Evolutionary conservation across 768 basidiomycete genomes (phyloP).

Genomic region (Mycena olivaceomarginata): DNA sequence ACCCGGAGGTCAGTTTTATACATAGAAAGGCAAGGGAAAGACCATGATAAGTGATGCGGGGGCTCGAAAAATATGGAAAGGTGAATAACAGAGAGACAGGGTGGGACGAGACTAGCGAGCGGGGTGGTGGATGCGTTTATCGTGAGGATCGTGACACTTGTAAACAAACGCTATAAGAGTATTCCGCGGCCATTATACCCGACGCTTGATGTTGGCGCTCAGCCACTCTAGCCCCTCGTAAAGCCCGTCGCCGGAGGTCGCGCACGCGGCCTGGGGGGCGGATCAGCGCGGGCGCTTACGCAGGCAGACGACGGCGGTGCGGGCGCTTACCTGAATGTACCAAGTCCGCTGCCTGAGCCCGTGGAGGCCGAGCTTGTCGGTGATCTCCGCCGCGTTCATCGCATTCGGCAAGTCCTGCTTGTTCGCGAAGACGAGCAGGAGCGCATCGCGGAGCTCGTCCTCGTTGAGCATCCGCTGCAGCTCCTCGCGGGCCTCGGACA

Average conservation of each 20-base stretch:
- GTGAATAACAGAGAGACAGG: constrained; percentile 44
- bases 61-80: constrained; percentile 51
- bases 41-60: constrained; percentile 45
- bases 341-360: constrained; percentile 97
- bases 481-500: constrained; percentile 98
- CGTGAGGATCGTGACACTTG: constrained; percentile 76
- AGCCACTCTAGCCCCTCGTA: constrained; percentile 99
- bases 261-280: constrained; percentile 86
- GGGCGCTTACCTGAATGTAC: constrained; percentile 91
- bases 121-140: constrained; percentile 69
- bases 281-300: constrained; percentile 35
- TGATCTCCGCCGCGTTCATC: constrained; percentile 99
- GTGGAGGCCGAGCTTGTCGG: constrained; percentile 99
- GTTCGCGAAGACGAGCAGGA: constrained; percentile 99
- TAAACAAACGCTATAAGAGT: constrained; percentile 70
- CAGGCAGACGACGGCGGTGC: background rate
- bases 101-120: constrained; percentile 56
- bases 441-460: constrained; percentile 98
- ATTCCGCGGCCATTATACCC: constrained; percentile 75
- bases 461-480: constrained; percentile 99
- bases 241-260: constrained; percentile 98
- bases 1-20: constrained; percentile 55
- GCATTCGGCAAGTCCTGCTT: constrained; percentile 99
- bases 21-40: constrained; percentile 47
- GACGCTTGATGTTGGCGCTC: constrained; percentile 92